Evolutionary conservation across 768 basidiomycete species (phyloP), one percentile per base, ranked within the genome.

Genomic region (Pisolithus microcarpus): DNA sequence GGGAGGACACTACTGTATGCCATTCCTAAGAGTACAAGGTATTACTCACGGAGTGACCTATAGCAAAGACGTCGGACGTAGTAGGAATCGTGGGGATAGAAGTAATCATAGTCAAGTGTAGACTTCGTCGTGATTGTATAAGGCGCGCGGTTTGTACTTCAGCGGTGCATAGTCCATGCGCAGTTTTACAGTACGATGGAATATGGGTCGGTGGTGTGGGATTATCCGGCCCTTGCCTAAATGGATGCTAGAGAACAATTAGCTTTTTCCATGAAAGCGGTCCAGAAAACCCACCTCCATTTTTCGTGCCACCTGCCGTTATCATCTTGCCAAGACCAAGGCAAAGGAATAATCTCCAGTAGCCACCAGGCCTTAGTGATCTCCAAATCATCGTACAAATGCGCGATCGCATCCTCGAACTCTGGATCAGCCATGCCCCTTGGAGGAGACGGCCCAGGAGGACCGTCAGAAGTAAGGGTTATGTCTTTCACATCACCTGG

Each of bases 171-270:
- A 70, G 16, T 70, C 64, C 70, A 81, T 81, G 42, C 87, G 34
- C 53, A 75, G 61, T 65, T 76, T 74, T 34, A 90, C 87, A 6
- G 79, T 80, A 37, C 70, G 58, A 58, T 89, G 87, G 60, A 89
- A 82, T 8, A 72, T 72, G 0, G 85, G 83, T 4, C 70, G 54
- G 19, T 55, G 46, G 40, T 70, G 71, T 7, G 62, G 57, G 49
- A 88, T 76, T 15, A 61, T 54, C 11, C 87, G 74, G 0, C 83
- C 84, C 49, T 67, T 71, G 15, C 85, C 85, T 1, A 82, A 50
- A 58, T 87, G 75, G 15, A 63, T 47, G 37, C 66, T 71, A 37
- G 1, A 16, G 19, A 18, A 16, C 23, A 42, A 39, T 16, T 15
- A 39, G 18, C 43, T 43, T 15, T 46, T 38, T 24, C 34, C 15